Percentiles rank a stretch among this genome's conserved stretches.
phyloP scores from a whole-genome alignment of 768 basidiomycete species.

The Peribolospora baueri region DNA sequence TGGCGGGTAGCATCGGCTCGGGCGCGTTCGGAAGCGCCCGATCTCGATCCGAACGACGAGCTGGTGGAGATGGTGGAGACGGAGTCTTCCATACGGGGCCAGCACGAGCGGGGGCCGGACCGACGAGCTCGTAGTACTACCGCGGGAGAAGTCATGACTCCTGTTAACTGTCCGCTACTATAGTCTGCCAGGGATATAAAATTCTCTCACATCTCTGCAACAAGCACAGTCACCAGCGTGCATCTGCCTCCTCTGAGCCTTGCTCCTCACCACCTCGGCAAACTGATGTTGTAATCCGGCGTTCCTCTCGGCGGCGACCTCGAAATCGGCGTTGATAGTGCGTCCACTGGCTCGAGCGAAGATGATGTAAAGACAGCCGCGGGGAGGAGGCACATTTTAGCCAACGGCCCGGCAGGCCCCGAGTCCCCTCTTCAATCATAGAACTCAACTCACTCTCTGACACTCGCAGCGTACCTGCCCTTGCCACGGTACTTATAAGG shows the following conservation, averaged over 20 bases:
- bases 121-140: constrained; percentile 58
- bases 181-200: neutral
- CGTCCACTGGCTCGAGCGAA: neutral
- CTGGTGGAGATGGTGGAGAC: constrained; percentile 39
- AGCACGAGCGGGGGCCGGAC: constrained; percentile 32
- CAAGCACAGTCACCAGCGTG: constrained; percentile 59
- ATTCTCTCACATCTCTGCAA: constrained; percentile 39
- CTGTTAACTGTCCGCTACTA: neutral
- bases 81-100: constrained; percentile 9
- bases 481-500: no score
- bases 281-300: constrained; percentile 41
- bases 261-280: constrained; percentile 49
- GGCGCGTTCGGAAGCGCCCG: constrained; percentile 25
- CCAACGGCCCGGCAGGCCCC: constrained; percentile 28
- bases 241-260: constrained; percentile 37
- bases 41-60: constrained; percentile 21
- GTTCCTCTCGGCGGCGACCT: constrained; percentile 42
- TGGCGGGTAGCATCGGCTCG: constrained; percentile 37
- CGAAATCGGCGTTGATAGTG: constrained; percentile 34
- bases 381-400: constrained; percentile 4
- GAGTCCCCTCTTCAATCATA: neutral
- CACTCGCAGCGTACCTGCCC: no score
- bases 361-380: constrained; percentile 16
- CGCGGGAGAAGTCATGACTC: neutral
- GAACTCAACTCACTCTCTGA: neutral